Conservation (phyloP, 192 early-diverging fungal genomes). For the Backusella tuberculispora region DNA sequence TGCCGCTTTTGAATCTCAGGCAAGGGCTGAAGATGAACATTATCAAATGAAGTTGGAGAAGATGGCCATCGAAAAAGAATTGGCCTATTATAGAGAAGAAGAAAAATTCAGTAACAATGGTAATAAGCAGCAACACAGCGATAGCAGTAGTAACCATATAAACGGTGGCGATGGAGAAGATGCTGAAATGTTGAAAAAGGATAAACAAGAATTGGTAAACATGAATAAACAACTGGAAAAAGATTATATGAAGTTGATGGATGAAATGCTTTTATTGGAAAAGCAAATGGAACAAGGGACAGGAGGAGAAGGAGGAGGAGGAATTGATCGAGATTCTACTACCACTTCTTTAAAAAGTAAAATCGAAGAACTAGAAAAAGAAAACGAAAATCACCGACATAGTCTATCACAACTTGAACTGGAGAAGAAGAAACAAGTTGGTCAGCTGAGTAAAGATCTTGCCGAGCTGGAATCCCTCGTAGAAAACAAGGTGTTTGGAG, state of each 20-base stretch:
- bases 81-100: background rate
- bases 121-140: too few species aligned
- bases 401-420: slow-evolving; percentile 62
- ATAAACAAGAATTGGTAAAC: slow-evolving; percentile 58
- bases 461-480: slow-evolving; percentile 66
- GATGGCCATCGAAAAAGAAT: slow-evolving; percentile 23
- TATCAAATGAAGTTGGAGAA: slow-evolving; percentile 28
- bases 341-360: background rate
- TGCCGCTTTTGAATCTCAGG: slow-evolving; percentile 24
- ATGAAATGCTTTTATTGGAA: slow-evolving; percentile 71
- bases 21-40: slow-evolving; percentile 26
- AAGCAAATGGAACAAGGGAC: slow-evolving; percentile 39
- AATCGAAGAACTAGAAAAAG: slow-evolving; percentile 27
- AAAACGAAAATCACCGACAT: slow-evolving; percentile 54
- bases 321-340: too few species aligned
- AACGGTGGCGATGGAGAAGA: slow-evolving; percentile 16
- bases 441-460: slow-evolving; percentile 64
- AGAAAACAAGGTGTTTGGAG: slow-evolving; percentile 76
- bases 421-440: slow-evolving; percentile 63
- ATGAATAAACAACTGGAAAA: slow-evolving; percentile 73
- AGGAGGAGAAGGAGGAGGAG: background rate
- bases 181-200: slow-evolving; percentile 54
- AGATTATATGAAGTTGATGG: slow-evolving; percentile 72
- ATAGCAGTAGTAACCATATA: too few species aligned
- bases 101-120: background rate